Evolutionary conservation across 139 green algal species (phyloP), one percentile per base, ranked within the genome.

Genomic region (Chlorella sp.): DNA sequence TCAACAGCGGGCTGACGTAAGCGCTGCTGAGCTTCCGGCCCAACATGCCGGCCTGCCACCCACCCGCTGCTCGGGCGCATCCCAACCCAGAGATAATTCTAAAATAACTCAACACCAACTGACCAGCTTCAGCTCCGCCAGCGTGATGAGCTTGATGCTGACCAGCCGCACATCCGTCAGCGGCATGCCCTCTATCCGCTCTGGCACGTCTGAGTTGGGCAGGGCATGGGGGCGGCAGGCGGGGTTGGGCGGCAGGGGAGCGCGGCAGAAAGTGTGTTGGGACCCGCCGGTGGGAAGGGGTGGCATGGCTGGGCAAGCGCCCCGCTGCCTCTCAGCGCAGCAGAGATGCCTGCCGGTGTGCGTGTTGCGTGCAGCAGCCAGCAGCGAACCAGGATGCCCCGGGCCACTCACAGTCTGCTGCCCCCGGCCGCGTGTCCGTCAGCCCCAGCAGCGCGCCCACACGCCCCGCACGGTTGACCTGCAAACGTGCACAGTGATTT

Each of bases 141-240:
- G 88, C 28, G 85, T 87, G 51, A 94, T 87, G 73, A 94, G 91
- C 84, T 94, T 94, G 84, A 94, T 92, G 86, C 91, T 94, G n/a
- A 94, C 88, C 20, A 94, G 79, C 24, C 80, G 60, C 43, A 94
- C 91, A 32, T 94, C 91, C 1, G 91, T 93, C 20, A 94, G 78
- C 34, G 91, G 91, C 86, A 91, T 93, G 73, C 81, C 84, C 0
- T 87, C 83, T 58, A 94, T 89, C 17, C 67, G 79, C 30, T 92
- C 83, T 0, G 90, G 89, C 36, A 93, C 67, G n/a, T 43, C 87
- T 91, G 86, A 24, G 51, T 2, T 20, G 51, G 51, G 51, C 67
- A 48, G 70, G 46, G n/a, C n/a, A n/a, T n/a, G n/a, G 38, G 17
- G 75, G 32, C 14, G 32, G 44, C 44, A 46, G 48, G 11, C 38